Evolutionary conservation across 1,284 basidiomycete species (phyloP), one percentile per base, ranked within the genome.

Genomic region (Volvariella surrecta): DNA sequence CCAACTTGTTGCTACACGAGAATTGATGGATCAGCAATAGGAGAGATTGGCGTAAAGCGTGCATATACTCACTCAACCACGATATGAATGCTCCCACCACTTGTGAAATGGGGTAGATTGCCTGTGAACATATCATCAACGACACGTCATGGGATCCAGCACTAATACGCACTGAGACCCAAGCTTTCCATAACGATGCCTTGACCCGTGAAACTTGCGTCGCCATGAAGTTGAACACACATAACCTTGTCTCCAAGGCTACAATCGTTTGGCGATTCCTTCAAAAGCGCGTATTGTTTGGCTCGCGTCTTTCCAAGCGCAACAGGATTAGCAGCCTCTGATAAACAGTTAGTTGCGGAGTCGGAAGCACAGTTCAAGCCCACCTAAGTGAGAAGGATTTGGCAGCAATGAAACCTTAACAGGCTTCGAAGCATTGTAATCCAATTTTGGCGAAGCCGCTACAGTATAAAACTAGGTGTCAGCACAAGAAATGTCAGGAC

Each of bases 241-340:
- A 94, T 82, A 2, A 85, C 90, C 51, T 73, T 80, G 56, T 92
- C 88, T 1, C 90, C 90, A 0, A 92, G 73, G 57, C 77, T 76
- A 56, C 89, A 91, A 40, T 84, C 80, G 1, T 69, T 66, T 0
- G 74, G 69, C 0, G 75, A 74, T 0, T 67, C 68, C 58, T 83
- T 85, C 43, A 93, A 70, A 10, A 92, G 73, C 6, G 86, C 75
- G 58, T 88, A 92, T 60, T 96, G 92, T 59, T 95, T 90, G 1
- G 91, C 91, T 19, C 92, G 80, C 3, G 90, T 89, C 63, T 94
- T 91, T 0, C 91, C 91, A 2, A 92, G 62, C 0, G 86, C 89
- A 32, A 93, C 81, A 1, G 91, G 86, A 52, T 86, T 88, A 44
- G 88, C 76, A 0, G 91, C 90, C 74, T 93, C 85, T 82, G 50